Evolutionary conservation across 345 rosid species (phyloP).

Genomic region (Murraya paniculata): DNA sequence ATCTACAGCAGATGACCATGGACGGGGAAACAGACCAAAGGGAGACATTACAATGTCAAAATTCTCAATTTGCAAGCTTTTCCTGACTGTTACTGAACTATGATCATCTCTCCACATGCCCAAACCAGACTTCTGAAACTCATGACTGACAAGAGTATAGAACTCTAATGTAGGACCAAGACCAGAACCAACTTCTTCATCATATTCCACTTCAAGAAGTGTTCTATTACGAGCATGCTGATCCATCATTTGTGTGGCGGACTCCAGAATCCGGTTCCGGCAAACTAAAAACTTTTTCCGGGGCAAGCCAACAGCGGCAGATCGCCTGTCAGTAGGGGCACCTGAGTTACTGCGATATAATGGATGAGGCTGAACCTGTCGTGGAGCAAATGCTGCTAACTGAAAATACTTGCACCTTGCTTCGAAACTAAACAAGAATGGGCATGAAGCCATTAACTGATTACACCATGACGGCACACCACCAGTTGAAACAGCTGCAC

Average conservation of each 20-base stretch:
- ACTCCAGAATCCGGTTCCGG: slow-evolving; percentile 70
- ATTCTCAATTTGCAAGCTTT: slow-evolving; percentile 24
- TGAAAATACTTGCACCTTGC: slow-evolving; percentile 72
- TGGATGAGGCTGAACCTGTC: slow-evolving; percentile 35
- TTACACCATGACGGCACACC: slow-evolving; percentile 88
- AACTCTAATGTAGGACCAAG: slow-evolving; percentile 98
- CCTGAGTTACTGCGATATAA: slow-evolving; percentile 44
- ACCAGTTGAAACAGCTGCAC: slow-evolving; percentile 60
- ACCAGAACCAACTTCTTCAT: slow-evolving; percentile 96
- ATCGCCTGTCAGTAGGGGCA: slow-evolving; percentile 48
- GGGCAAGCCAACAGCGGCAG: slow-evolving; percentile 36
- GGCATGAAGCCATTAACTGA: slow-evolving; percentile 80
- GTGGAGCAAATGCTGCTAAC: slow-evolving; percentile 71
- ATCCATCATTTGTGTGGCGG: slow-evolving; percentile 85
- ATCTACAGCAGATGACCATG: slow-evolving; percentile 52
- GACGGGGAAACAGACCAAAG: slow-evolving; percentile 80
- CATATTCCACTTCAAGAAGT: slow-evolving; percentile 77
- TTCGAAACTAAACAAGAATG: slow-evolving; percentile 88
- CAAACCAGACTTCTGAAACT: slow-evolving; percentile 72
- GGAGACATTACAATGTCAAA: slow-evolving; percentile 33
- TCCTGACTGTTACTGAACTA: slow-evolving; percentile 22
- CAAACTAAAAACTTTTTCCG: slow-evolving; percentile 76
- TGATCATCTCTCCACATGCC: slow-evolving; percentile 89
- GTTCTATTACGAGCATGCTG: slow-evolving; percentile 49
- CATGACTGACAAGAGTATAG: slow-evolving; percentile 81